Evolutionary conservation across 164 flowering plant species (phyloP), one percentile per base, ranked within the genome.

Genomic region (Hamamelis virginiana): DNA sequence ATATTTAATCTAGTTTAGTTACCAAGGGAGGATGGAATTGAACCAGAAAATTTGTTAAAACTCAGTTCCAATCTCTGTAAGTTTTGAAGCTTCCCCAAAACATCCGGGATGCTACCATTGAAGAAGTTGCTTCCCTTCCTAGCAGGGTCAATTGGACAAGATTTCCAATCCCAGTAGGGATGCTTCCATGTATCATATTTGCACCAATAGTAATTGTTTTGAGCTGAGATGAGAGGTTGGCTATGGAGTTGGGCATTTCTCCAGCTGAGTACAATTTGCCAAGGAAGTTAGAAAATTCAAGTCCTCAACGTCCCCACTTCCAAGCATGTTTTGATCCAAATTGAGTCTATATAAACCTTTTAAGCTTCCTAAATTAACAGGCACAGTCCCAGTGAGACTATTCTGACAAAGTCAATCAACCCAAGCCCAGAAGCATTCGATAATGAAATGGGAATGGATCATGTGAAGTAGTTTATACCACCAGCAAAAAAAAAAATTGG

Each of bases 201-300:
- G 10, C 5, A 0, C 67, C 77, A n/a, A 84, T 1, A 1, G 18
- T 4, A 9, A 82, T 18, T 0, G 0, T 0, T 0, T 10, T 4
- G 1, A 83, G 62, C 1, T 67, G 28, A 16, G 74, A 2, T 8
- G 83, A 83, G 38, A 79, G 79, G 57, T 83, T 81, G 33, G 70
- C 59, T 25, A 77, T 52, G 9, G 69, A 66, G 33, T 5, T n/a
- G 0, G 78, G 86, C 43, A 82, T 5, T 1, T 5, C 18, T 66
- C 15, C 1, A 85, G 46, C 5, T 13, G 41, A 9, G 68, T 73
- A 38, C 84, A 80, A 33, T 85, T 85, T 4, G 64, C 64, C n/a
- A n/a, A n/a, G n/a, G n/a, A n/a, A n/a, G n/a, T n/a, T n/a, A n/a
- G n/a, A n/a, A n/a, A n/a, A n/a, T 25, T 48, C 45, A 84, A 10